These are phyloP conservation scores for Starmerella tilneyi DNA, from an alignment of 805 yeast genomes.

Conservation along the genomic window DNA sequence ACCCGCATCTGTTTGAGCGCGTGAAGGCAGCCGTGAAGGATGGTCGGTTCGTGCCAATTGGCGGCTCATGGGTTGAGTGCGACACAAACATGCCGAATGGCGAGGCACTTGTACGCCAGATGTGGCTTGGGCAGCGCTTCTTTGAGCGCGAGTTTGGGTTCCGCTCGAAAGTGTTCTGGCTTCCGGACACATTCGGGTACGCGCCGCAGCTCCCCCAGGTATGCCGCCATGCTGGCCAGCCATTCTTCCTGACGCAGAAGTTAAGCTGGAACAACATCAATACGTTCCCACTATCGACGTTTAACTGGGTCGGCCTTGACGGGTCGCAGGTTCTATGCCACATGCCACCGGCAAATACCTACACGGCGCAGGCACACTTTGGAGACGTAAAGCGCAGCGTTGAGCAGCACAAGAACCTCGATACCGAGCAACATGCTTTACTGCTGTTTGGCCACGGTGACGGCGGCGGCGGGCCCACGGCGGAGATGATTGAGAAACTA, in stretches of 20 bases:
- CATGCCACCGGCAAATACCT: slow-evolving; percentile 97
- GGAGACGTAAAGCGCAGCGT: slow-evolving; percentile 82
- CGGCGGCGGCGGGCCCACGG: slow-evolving; percentile 98
- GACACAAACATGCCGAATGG: slow-evolving; percentile 95
- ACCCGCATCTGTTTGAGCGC: slow-evolving; percentile 64
- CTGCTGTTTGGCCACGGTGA: slow-evolving; percentile 89
- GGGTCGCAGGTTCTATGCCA: slow-evolving; percentile 89
- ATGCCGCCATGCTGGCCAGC: slow-evolving; percentile 76
- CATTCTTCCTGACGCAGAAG: slow-evolving; percentile 81
- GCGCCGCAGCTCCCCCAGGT: slow-evolving; percentile 91
- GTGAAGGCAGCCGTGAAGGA: slow-evolving; percentile 52
- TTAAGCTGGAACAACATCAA: slow-evolving; percentile 95
- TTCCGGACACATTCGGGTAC: slow-evolving; percentile 96
- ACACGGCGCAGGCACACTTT: slow-evolving; percentile 85
- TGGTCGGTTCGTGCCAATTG: slow-evolving; percentile 78
- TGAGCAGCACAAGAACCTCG: slow-evolving; percentile 70
- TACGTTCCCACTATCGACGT: slow-evolving; percentile 76
- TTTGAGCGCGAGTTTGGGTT: slow-evolving; percentile 69
- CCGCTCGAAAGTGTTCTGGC: slow-evolving; percentile 74
- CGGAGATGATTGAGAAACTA: slow-evolving; percentile 84
- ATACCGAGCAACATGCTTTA: slow-evolving; percentile 69
- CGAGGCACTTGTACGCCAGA: slow-evolving; percentile 80
- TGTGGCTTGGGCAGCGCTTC: slow-evolving; percentile 80
- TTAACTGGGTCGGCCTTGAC: slow-evolving; percentile 92
- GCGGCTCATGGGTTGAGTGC: slow-evolving; percentile 97